These are phyloP conservation scores for Moelleriella libera DNA, from an alignment of 2,329 filamentous ascomycete genomes.

Conservation along the genomic window DNA sequence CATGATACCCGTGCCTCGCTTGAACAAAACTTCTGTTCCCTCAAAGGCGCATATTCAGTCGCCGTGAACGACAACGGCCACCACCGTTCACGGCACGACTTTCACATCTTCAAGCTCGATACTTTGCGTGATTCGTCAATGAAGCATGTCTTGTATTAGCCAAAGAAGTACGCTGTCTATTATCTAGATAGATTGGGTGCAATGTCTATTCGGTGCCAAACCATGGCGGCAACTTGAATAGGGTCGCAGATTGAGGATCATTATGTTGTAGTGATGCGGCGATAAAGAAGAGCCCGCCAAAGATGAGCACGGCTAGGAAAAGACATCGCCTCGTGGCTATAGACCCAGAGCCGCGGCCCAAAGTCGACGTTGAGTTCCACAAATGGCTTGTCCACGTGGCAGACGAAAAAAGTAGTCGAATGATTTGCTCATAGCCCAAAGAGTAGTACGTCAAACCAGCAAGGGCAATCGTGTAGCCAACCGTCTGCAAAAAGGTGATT, in stretches of 20 bases:
- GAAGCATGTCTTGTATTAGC: neutral
- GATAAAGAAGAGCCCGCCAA: constrained; percentile 7
- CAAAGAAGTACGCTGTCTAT: neutral
- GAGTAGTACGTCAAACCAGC: constrained; percentile 36
- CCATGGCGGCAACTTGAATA: constrained; percentile 1
- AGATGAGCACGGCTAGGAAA: constrained; percentile 4
- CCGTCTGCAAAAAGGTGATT: constrained; percentile 55
- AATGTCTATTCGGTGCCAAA: constrained; percentile 5
- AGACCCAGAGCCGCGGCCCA: constrained; percentile 3
- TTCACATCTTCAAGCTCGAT: too few species aligned
- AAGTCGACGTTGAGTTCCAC: constrained; percentile 9
- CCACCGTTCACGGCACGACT: too few species aligned
- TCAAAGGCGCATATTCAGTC: too few species aligned
- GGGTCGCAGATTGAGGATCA: constrained; percentile 1
- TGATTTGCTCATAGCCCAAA: constrained; percentile 20
- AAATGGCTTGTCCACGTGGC: constrained; percentile 10
- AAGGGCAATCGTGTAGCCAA: constrained; percentile 64
- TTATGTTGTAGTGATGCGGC: constrained; percentile 5
- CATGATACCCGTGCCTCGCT: too few species aligned
- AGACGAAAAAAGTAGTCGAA: constrained; percentile 9
- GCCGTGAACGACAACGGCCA: too few species aligned
- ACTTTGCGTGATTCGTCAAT: too few species aligned
- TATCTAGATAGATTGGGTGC: neutral
- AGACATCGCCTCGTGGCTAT: constrained; percentile 5
- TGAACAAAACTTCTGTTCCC: too few species aligned